These are phyloP conservation scores for Naganishia sp. DNA, from an alignment of 1,284 basidiomycete species.

Conservation along the genomic window DNA sequence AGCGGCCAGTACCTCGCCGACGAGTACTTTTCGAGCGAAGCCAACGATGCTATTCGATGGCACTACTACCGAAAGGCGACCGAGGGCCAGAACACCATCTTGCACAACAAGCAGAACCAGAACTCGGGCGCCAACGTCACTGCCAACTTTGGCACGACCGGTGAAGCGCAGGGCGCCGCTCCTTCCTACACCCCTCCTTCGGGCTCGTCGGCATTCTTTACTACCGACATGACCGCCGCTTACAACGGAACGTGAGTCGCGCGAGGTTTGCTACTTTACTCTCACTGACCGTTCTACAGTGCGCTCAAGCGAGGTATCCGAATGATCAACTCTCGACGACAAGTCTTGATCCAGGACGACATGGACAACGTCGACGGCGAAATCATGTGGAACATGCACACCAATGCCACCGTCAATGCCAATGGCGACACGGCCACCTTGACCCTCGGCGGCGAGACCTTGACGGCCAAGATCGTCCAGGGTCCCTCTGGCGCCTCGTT, in stretches of 20 bases:
- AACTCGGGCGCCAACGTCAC: slow-evolving; percentile 67
- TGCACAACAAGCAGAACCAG: slow-evolving; percentile 79
- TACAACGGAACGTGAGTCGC: slow-evolving; percentile 62
- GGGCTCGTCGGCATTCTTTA: slow-evolving; percentile 80
- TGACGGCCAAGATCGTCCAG: slow-evolving; percentile 60
- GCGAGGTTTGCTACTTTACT: too few species aligned
- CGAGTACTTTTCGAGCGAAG: slow-evolving; percentile 66
- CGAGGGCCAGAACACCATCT: slow-evolving; percentile 93
- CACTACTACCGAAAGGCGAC: slow-evolving; percentile 93
- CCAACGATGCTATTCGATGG: slow-evolving; percentile 73
- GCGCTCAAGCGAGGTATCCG: slow-evolving; percentile 84
- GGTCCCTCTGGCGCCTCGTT: slow-evolving; percentile 50
- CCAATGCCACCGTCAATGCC: slow-evolving; percentile 60
- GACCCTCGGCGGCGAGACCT: slow-evolving; percentile 62
- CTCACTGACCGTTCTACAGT: slow-evolving; percentile 50
- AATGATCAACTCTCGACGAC: slow-evolving; percentile 78
- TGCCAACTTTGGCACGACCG: slow-evolving; percentile 61
- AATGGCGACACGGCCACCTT: slow-evolving; percentile 64
- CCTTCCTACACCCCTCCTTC: slow-evolving; percentile 60
- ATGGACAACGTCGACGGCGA: slow-evolving; percentile 59
- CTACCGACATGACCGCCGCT: slow-evolving; percentile 73
- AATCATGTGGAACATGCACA: slow-evolving; percentile 93
- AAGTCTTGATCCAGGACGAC: slow-evolving; percentile 90
- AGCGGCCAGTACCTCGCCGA: slow-evolving; percentile 76
- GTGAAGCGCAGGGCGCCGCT: slow-evolving; percentile 75